These are phyloP conservation scores for Elaeis guineensis DNA, from an alignment of 176 grass and related monocot species.

Conservation along the genomic window DNA sequence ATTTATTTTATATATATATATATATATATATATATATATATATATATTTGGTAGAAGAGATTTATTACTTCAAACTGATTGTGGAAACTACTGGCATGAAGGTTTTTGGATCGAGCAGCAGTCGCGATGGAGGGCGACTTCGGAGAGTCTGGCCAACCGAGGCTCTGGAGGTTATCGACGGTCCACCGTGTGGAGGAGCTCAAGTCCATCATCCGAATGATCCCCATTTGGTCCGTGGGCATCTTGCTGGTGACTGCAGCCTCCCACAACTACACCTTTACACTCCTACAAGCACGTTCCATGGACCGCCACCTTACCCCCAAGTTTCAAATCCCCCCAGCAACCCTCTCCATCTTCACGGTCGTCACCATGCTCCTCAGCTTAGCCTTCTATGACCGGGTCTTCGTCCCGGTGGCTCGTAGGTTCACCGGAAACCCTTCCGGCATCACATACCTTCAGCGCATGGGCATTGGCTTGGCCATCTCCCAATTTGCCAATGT, in stretches of 20 bases:
- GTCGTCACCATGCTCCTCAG: constrained; percentile 1
- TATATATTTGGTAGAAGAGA: no score
- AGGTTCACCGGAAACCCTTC: constrained; percentile 38
- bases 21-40: no score
- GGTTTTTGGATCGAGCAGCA: constrained; percentile 70
- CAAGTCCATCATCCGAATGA: constrained; percentile 16
- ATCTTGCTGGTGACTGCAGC: not conserved
- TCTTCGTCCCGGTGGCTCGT: constrained; percentile 10
- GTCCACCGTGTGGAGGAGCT: constrained; percentile 20
- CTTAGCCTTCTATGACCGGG: constrained; percentile 1
- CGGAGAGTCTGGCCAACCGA: not conserved
- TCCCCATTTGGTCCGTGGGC: constrained; percentile 5
- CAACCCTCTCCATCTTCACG: constrained; percentile 15
- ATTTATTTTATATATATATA: no score
- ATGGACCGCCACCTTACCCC: constrained; percentile 12
- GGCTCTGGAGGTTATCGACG: constrained; percentile 9
- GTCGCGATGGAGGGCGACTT: constrained; percentile 25
- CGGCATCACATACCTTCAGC: constrained; percentile 80
- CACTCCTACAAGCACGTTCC: constrained; percentile 7
- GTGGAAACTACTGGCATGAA: not conserved
- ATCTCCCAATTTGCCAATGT: constrained; percentile 42
- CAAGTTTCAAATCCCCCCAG: constrained; percentile 4
- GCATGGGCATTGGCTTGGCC: constrained; percentile 61
- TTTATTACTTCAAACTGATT: no score
- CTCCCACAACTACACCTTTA: constrained; percentile 10